Evolutionary conservation across 2,329 filamentous ascomycete species (phyloP).

Genomic region (Cordyceps tenuipes): DNA sequence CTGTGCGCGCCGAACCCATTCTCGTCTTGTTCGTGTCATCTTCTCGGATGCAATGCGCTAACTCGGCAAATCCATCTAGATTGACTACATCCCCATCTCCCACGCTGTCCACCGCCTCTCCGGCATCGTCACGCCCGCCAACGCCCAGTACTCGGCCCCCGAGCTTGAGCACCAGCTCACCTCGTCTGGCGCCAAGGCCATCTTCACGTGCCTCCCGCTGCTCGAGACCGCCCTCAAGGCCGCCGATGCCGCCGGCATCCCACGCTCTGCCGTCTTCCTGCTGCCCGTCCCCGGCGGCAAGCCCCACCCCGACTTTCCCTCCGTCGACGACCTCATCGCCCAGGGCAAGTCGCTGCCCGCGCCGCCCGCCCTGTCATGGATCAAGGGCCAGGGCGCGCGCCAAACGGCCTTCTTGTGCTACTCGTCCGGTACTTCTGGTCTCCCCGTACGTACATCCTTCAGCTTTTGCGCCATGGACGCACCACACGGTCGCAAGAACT

Average conservation of each 20-base stretch:
- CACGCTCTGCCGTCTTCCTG: slow-evolving; percentile 57
- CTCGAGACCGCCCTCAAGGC: slow-evolving; percentile 57
- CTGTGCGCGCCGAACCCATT: slow-evolving; percentile 36
- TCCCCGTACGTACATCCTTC: slow-evolving; percentile 47
- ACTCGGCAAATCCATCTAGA: slow-evolving; percentile 30
- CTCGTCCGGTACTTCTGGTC: slow-evolving; percentile 69
- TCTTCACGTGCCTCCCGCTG: slow-evolving; percentile 65
- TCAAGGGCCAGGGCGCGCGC: slow-evolving; percentile 54
- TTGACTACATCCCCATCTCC: slow-evolving; percentile 65
- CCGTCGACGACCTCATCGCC: slow-evolving; percentile 56
- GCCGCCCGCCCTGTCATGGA: slow-evolving; percentile 51
- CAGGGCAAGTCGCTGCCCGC: slow-evolving; percentile 48
- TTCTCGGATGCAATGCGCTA: neutral
- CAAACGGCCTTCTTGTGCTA: slow-evolving; percentile 72
- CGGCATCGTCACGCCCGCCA: slow-evolving; percentile 67
- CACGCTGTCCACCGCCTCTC: slow-evolving; percentile 68
- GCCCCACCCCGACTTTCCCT: slow-evolving; percentile 47
- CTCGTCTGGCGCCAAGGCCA: slow-evolving; percentile 57
- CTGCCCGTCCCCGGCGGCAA: slow-evolving; percentile 56
- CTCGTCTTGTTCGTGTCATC: too few species aligned
- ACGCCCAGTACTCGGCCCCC: slow-evolving; percentile 60
- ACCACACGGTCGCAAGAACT: too few species aligned
- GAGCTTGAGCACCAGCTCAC: slow-evolving; percentile 67
- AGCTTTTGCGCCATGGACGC: neutral
- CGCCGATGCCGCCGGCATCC: slow-evolving; percentile 54